phyloP scores from a whole-genome alignment of 2,329 filamentous ascomycete genomes.

The Pseudocercospora macadamiae region DNA sequence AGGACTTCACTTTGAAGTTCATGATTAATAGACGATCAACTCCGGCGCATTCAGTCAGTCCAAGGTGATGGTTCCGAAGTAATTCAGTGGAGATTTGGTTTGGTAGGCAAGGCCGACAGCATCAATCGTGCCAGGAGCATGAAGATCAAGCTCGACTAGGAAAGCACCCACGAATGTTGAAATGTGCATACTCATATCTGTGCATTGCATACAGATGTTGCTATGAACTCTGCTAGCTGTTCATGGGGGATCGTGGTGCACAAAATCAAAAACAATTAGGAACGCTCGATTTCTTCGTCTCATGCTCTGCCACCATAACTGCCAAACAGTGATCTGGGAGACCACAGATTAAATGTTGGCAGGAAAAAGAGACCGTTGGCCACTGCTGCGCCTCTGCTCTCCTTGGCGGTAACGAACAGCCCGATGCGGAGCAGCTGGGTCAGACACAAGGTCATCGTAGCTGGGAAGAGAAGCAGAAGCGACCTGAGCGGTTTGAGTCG shows the following conservation, averaged over 20 bases:
- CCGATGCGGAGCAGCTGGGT: neutral
- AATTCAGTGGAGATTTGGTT: too few relatives aligned
- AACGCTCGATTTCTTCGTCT: neutral
- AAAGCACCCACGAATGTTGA: too few relatives aligned
- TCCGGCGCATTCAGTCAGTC: too few relatives aligned
- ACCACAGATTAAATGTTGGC: slow-evolving; percentile 2
- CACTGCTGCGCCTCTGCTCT: neutral
- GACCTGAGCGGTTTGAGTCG: neutral
- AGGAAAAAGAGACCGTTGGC: slow-evolving; percentile 5
- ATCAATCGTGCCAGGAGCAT: too few relatives aligned
- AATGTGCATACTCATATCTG: neutral
- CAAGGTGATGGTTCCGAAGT: too few relatives aligned
- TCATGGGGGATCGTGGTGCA: slow-evolving; percentile 3
- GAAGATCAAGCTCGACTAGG: too few relatives aligned
- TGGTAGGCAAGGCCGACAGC: too few relatives aligned
- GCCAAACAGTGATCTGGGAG: neutral
- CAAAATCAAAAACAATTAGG: neutral
- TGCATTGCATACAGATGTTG: slow-evolving; percentile 3
- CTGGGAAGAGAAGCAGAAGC: neutral
- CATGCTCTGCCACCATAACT: slow-evolving; percentile 4
- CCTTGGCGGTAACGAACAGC: neutral
- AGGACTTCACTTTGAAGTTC: neutral
- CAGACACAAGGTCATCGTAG: neutral
- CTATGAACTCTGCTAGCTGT: slow-evolving; percentile 6
- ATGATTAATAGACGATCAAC: neutral